Percentiles rank a stretch among this genome's conserved stretches.
Conservation (phyloP, 2,329 filamentous ascomycete species). For the Nakataea oryzae region DNA sequence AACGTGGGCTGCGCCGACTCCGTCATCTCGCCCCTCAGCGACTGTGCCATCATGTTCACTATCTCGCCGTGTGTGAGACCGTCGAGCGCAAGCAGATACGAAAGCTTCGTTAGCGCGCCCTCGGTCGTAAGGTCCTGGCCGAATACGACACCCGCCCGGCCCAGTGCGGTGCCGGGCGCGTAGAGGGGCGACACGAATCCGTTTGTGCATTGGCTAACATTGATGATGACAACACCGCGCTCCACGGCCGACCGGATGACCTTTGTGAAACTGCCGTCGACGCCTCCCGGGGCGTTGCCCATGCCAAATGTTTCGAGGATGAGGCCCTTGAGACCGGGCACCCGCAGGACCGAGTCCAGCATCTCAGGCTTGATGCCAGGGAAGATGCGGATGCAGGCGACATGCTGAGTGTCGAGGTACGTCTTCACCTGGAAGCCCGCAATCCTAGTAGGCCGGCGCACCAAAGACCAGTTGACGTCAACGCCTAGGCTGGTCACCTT, state of each 20-base stretch:
- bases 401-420: constrained; percentile 74
- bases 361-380: constrained; percentile 90
- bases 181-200: constrained; percentile 72
- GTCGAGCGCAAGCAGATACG: constrained; percentile 67
- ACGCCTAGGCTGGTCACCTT: constrained; percentile 72
- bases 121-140: constrained; percentile 85
- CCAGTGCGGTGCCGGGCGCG: constrained; percentile 66
- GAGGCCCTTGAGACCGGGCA: constrained; percentile 69
- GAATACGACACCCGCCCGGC: constrained; percentile 76
- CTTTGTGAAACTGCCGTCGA: constrained; percentile 67
- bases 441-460: constrained; percentile 63
- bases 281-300: constrained; percentile 78
- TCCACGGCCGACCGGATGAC: constrained; percentile 69
- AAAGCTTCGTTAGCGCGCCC: constrained; percentile 82
- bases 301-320: constrained; percentile 90
- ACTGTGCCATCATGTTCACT: constrained; percentile 58
- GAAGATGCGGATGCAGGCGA: constrained; percentile 82
- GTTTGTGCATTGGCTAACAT: constrained; percentile 79
- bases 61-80: constrained; percentile 56
- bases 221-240: constrained; percentile 77
- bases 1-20: constrained; percentile 65
- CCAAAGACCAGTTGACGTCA: constrained; percentile 69
- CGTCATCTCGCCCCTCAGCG: constrained; percentile 77
- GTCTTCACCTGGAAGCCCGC: constrained; percentile 65
- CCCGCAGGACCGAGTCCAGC: constrained; percentile 71